A percentile compares a stretch with the other conserved stretches of the same genome.
These are phyloP conservation scores for Chimonanthus salicifolius DNA, from an alignment of 164 flowering plant species.

Conservation along the genomic window DNA sequence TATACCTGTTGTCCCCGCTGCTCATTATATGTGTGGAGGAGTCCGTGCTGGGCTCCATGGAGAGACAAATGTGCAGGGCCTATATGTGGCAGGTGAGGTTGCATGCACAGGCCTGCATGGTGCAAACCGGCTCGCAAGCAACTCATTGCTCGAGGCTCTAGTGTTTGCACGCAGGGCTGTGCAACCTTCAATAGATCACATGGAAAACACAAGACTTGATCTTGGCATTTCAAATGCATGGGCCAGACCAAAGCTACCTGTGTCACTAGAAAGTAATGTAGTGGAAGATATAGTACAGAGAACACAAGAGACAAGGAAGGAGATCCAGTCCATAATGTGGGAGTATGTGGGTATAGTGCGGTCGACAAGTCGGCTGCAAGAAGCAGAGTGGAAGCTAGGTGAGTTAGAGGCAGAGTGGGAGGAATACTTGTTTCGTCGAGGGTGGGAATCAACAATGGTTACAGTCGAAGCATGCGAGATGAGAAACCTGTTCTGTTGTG, in stretches of 20 bases:
- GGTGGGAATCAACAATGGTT: constrained; percentile 89
- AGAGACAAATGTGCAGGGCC: constrained; percentile 78
- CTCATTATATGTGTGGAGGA: constrained; percentile 99
- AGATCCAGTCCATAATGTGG: constrained; percentile 87
- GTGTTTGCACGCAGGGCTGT: constrained; percentile 93
- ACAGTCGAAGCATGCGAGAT: constrained; percentile 83
- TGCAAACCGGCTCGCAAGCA: constrained; percentile 96
- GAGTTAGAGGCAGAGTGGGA: constrained; percentile 84
- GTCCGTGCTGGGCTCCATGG: constrained; percentile 95
- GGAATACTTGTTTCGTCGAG: constrained; percentile 52
- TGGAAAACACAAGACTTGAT: constrained; percentile 29
- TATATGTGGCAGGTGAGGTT: constrained; percentile 96
- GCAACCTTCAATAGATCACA: constrained; percentile 74
- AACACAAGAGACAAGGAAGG: constrained; percentile 53
- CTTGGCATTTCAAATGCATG: constrained; percentile 36
- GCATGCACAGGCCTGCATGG: constrained; percentile 99
- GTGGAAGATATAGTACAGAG: constrained; percentile 28
- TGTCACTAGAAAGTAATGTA: constrained; percentile 31
- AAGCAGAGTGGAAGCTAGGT: constrained; percentile 62
- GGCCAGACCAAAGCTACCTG: constrained; percentile 55
- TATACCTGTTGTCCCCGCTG: constrained; percentile 97
- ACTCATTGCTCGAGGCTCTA: constrained; percentile 90
- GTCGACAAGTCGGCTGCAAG: constrained; percentile 58
- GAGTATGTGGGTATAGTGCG: constrained; percentile 83
- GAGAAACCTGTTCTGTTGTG: constrained; percentile 93